Conservation (phyloP, 495 filamentous ascomycete genomes). For the Recurvomyces mirabilis region DNA sequence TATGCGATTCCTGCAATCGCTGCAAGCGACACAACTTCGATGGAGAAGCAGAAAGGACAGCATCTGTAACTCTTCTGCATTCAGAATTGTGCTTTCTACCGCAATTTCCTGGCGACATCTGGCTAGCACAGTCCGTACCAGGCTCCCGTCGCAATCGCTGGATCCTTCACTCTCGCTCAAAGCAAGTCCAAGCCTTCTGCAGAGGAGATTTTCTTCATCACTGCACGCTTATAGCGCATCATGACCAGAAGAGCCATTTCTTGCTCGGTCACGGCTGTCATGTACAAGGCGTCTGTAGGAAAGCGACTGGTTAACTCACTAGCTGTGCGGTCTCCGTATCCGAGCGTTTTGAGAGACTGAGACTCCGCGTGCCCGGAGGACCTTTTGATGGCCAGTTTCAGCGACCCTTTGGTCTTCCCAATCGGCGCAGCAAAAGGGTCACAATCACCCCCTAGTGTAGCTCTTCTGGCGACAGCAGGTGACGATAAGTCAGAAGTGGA, state of each 20-base stretch:
- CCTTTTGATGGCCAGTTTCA: background rate
- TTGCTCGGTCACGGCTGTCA: background rate
- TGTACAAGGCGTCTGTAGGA: background rate
- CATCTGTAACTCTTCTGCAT: background rate
- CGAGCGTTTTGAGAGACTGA: background rate
- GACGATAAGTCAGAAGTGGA: background rate
- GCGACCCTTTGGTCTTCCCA: background rate
- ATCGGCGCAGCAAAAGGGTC: background rate
- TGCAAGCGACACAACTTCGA: background rate
- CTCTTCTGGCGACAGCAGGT: slow-evolving; percentile 1
- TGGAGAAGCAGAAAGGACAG: background rate
- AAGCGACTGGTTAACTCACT: background rate
- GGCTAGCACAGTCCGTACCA: background rate
- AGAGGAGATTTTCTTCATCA: background rate
- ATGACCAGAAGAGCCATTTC: background rate
- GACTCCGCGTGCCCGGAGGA: background rate
- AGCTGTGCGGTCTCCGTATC: background rate
- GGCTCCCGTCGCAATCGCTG: background rate
- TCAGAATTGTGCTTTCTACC: background rate
- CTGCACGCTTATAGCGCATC: slow-evolving; percentile 1
- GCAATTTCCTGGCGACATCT: background rate
- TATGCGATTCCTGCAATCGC: background rate
- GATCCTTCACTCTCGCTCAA: background rate
- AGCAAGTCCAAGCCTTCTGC: slow-evolving; percentile 1
- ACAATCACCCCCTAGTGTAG: background rate